phyloP scores from a whole-genome alignment of 2,329 filamentous ascomycete species.

The Neoarthrinium moseri region DNA sequence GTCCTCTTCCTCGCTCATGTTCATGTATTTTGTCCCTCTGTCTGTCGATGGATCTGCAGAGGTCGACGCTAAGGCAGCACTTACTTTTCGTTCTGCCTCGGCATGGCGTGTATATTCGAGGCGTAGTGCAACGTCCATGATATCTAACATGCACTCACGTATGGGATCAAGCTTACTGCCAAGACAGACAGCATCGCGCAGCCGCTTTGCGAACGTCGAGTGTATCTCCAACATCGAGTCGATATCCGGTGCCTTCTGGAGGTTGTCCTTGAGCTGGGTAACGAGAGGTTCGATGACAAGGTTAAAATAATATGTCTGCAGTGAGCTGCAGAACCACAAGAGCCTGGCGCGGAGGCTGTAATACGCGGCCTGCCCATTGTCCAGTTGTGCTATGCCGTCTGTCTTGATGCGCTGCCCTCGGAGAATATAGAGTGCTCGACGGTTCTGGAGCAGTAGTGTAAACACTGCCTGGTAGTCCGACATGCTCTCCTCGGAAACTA shows the following conservation, averaged over 20 bases:
- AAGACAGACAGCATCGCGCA: slow-evolving; percentile 70
- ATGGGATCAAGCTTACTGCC: slow-evolving; percentile 69
- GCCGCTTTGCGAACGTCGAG: slow-evolving; percentile 56
- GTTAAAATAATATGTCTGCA: slow-evolving; percentile 75
- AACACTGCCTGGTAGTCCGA: slow-evolving; percentile 70
- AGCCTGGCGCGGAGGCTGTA: slow-evolving; percentile 66
- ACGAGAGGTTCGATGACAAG: slow-evolving; percentile 66
- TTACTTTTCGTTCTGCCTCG: slow-evolving; percentile 34
- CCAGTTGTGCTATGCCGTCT: slow-evolving; percentile 34
- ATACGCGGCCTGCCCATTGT: slow-evolving; percentile 47
- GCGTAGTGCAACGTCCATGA: slow-evolving; percentile 72
- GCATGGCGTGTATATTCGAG: slow-evolving; percentile 60
- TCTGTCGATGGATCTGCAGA: too few relatives aligned
- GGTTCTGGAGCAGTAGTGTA: slow-evolving; percentile 74
- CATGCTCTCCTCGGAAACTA: slow-evolving; percentile 67
- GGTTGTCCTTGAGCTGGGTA: slow-evolving; percentile 51
- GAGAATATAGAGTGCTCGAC: slow-evolving; percentile 67
- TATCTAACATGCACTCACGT: slow-evolving; percentile 67
- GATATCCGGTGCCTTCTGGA: slow-evolving; percentile 67
- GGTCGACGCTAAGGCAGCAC: too few relatives aligned
- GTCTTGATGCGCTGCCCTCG: slow-evolving; percentile 50
- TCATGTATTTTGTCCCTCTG: slow-evolving; percentile 19
- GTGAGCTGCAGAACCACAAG: slow-evolving; percentile 72
- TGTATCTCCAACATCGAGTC: slow-evolving; percentile 79
- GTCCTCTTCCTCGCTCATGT: slow-evolving; percentile 28